Base-by-base conservation (phyloP, 495 filamentous ascomycete species). In the Penicillium subrubescens region DNA sequence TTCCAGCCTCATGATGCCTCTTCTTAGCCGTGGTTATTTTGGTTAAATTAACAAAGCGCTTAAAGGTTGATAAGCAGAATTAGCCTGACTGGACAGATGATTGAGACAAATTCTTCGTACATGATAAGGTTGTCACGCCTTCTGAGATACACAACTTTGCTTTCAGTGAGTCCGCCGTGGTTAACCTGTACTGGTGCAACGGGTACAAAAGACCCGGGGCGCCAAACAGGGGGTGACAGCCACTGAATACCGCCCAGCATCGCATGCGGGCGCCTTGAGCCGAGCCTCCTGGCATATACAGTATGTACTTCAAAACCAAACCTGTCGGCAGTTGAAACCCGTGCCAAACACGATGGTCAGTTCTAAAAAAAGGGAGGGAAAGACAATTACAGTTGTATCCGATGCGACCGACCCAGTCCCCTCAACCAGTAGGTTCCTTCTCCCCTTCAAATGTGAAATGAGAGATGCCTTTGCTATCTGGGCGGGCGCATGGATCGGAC, bases 401-500 rank as follows among this genome's bases (percentile, higher is more conserved):
- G 53, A 53, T 27, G 33, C 46, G 46, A 52, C 33, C 46, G 44
- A 37, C 8, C 21, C 46, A 27, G 27, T 33, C 8, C 21, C n/a
- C 7, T 39, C 23, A 25, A 15, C 5, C 58, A 21, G 29, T 34
- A 11, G n/a, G 14, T 41, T 41, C 15, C 5, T 33, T 33, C 37
- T 50, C 63, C 63, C 57, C 33, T 60, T 39, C 10, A 41, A 60
- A 51, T 21, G 5, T 34, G 19, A 25, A 34, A 21, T 56, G 27
- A 37, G 57, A 56, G 46, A 25, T 19, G 46, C 46, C 12, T 29
- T 60, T 53, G 33, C 59, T 53, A 53, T 2, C 7, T 17, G 35
- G 64, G n/a, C 41, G 66, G 63, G 43, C 59, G 54, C 53, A 34
- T 67, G 55, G 61, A 64, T 71, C 58, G 50, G 66, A 57, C 25